Percentiles rank a stretch among this genome's conserved stretches.
Evolutionary conservation across 805 yeast species (phyloP).

Genomic region (Spathaspora hagerdaliae): DNA sequence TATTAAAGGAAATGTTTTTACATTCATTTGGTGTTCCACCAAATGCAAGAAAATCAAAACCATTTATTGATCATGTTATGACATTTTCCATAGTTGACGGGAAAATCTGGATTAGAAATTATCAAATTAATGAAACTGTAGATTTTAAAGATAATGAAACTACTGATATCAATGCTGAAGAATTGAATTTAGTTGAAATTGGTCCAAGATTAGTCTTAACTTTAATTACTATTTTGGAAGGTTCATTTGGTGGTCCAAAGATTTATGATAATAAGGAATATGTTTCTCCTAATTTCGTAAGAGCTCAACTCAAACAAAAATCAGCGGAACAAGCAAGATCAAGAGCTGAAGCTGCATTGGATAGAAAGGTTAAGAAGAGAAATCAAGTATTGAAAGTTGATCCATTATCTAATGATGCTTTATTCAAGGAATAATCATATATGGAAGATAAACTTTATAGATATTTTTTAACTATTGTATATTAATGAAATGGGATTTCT

Average conservation of each 20-base stretch:
- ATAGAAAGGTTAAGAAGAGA: constrained; percentile 71
- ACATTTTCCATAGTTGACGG: constrained; percentile 89
- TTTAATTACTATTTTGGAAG: constrained; percentile 85
- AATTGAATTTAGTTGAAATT: constrained; percentile 81
- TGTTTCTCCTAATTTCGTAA: constrained; percentile 91
- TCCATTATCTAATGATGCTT: constrained; percentile 74
- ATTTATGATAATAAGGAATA: constrained; percentile 95
- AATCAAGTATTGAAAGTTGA: constrained; percentile 72
- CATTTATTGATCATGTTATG: constrained; percentile 93
- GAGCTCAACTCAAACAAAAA: constrained; percentile 81
- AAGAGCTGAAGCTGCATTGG: constrained; percentile 75
- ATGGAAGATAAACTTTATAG: not conserved
- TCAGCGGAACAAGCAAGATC: constrained; percentile 75
- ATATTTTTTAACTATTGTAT: not conserved
- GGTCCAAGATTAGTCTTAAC: constrained; percentile 97
- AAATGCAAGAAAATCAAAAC: constrained; percentile 84
- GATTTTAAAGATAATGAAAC: constrained; percentile 53
- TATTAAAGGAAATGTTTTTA: constrained; percentile 63
- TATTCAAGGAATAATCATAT: constrained; percentile 45
- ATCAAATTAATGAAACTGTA: constrained; percentile 73
- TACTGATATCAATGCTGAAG: constrained; percentile 43
- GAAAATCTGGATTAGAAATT: constrained; percentile 93
- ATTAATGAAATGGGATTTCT: not conserved
- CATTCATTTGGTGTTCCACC: constrained; percentile 90
- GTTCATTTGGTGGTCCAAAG: constrained; percentile 97